A percentile compares a stretch with the other conserved stretches of the same genome.
phyloP scores from a whole-genome alignment of 306 rosid species.

The Rosa multiflora region DNA sequence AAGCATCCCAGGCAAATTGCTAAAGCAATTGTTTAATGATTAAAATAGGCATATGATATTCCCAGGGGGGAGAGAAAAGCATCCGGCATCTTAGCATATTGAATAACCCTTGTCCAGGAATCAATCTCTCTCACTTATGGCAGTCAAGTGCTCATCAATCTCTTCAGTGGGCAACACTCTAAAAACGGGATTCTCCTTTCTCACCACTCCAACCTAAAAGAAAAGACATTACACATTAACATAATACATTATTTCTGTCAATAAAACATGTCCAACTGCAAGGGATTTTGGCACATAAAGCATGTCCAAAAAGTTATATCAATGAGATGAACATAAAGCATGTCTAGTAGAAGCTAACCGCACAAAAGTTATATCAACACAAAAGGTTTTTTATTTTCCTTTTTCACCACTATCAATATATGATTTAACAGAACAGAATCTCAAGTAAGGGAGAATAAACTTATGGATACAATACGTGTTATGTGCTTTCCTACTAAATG shows the following conservation, averaged over 20 bases:
- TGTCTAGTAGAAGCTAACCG: not conserved
- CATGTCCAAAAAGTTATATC: not conserved
- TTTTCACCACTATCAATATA: not conserved
- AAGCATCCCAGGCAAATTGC: conserved; percentile 5
- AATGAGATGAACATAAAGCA: not conserved
- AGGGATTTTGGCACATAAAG: not conserved
- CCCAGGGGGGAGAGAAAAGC: conserved; percentile 2
- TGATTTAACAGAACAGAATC: not conserved
- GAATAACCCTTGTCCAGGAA: conserved; percentile 10
- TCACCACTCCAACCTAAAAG: conserved; percentile 92
- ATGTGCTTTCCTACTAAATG: not conserved
- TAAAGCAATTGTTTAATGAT: conserved; percentile 13
- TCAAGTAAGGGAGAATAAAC: not conserved
- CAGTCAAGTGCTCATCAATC: conserved; percentile 97
- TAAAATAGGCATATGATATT: conserved; percentile 18
- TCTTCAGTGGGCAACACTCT: conserved; percentile 86
- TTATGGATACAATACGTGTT: not conserved
- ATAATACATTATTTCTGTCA: not conserved
- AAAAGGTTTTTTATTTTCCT: not conserved
- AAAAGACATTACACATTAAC: not conserved
- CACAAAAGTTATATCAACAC: not conserved
- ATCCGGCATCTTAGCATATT: conserved; percentile 20
- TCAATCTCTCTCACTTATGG: conserved; percentile 97
- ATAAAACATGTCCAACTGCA: not conserved
- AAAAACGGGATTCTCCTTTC: conserved; percentile 64